Percentiles rank a stretch among this genome's conserved stretches.
phyloP scores from a whole-genome alignment of 805 yeast genomes.

The Candida oleophila region DNA sequence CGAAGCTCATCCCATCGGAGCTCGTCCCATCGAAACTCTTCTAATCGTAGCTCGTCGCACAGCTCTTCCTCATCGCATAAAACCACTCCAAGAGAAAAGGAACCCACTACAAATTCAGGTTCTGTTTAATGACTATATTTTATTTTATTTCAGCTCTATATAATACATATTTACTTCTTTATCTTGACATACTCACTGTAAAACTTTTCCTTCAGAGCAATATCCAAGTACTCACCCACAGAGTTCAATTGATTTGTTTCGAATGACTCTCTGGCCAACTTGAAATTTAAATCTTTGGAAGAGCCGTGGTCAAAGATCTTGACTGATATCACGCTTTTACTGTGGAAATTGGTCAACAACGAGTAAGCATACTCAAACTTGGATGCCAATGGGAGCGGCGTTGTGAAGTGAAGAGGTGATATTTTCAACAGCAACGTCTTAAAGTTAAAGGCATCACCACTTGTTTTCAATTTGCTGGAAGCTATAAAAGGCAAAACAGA shows the following conservation, averaged over 20 bases:
- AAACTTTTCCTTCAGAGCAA: slow-evolving; percentile 30
- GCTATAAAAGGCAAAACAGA: slow-evolving; percentile 60
- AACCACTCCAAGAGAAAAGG: too few species aligned
- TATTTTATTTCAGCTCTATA: neutral
- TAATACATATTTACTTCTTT: neutral
- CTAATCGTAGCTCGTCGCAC: too few species aligned
- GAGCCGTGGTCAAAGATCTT: slow-evolving; percentile 23
- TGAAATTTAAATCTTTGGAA: slow-evolving; percentile 14
- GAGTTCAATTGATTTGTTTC: slow-evolving; percentile 31
- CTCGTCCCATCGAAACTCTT: neutral
- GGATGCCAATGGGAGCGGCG: slow-evolving; percentile 34
- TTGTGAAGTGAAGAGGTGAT: slow-evolving; percentile 33
- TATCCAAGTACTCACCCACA: slow-evolving; percentile 27
- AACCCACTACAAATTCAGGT: too few species aligned
- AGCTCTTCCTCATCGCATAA: too few species aligned
- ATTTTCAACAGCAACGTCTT: slow-evolving; percentile 39
- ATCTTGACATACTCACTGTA: slow-evolving; percentile 17
- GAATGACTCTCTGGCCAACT: slow-evolving; percentile 22
- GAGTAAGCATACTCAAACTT: slow-evolving; percentile 16
- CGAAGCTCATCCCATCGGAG: neutral
- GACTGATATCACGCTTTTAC: slow-evolving; percentile 19
- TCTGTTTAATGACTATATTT: neutral
- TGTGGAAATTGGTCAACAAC: slow-evolving; percentile 20
- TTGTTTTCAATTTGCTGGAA: slow-evolving; percentile 10
- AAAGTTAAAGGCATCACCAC: slow-evolving; percentile 15